phyloP scores from a whole-genome alignment of 75 land plant species.

The Chamaecyparis obtusa region DNA sequence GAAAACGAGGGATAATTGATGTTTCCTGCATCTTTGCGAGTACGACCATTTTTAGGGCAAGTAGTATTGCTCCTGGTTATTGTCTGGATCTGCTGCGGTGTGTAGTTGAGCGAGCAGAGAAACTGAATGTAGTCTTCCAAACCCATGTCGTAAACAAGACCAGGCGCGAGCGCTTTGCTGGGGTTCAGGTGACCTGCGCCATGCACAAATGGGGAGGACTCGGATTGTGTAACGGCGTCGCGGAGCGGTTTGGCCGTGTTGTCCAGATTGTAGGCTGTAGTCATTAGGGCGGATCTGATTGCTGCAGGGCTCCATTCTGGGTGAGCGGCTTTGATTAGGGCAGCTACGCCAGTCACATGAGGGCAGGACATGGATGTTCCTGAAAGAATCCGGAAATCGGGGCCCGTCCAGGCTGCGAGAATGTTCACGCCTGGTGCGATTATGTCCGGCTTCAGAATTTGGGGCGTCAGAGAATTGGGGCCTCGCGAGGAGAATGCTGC shows the following conservation, averaged over 20 bases:
- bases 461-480: conserved; percentile 19
- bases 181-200: too few relatives aligned
- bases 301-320: conserved; percentile 57
- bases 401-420: conserved; percentile 48
- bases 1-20: conserved; percentile 79
- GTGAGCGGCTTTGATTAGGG: conserved; percentile 34
- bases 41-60: conserved; percentile 7
- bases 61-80: too few relatives aligned
- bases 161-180: too few relatives aligned
- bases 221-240: too few relatives aligned
- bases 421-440: conserved; percentile 44
- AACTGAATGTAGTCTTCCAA: too few relatives aligned
- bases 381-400: conserved; percentile 48
- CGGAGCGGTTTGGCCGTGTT: neutral
- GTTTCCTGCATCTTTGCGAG: conserved; percentile 32
- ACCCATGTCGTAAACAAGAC: too few relatives aligned
- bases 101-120: too few relatives aligned
- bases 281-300: conserved; percentile 54
- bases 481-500: conserved; percentile 46
- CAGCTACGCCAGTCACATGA: conserved; percentile 53
- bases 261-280: conserved; percentile 34
- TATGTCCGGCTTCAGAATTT: conserved; percentile 46
- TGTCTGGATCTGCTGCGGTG: too few relatives aligned
- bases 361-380: conserved; percentile 76
- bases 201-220: too few relatives aligned